Base-by-base conservation (phyloP, 805 yeast species). In the Metahyphopichia silvanorum region DNA sequence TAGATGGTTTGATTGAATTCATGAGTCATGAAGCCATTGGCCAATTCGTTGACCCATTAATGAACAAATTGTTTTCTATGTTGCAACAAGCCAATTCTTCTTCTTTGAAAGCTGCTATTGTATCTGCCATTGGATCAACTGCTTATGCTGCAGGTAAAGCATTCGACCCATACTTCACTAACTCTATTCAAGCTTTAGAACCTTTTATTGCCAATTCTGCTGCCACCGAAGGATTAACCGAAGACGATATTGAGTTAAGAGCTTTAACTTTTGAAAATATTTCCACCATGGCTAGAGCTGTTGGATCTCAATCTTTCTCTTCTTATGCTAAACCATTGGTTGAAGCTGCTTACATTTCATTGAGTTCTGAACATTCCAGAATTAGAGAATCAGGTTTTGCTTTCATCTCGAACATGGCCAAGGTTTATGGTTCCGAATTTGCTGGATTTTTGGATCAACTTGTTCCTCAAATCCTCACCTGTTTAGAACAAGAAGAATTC, bases 271-370 rank as follows among this genome's bases (percentile, higher is more conserved):
- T 93, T 46, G 99, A 93, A 69, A 84, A 93, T 53, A 77, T 93
- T 45, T 85, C 96, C 27, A 83, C 96, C 11, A 81, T 93, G 84
- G 97, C 95, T 35, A 78, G 89, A 60, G 97, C 99, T 35, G 97
- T 93, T 38, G 96, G 97, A 42, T 83, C 93, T 34, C 91, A 83
- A 48, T 71, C 87, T 0, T 93, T 93, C 66, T 77, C 86, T 25
- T 78, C 84, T 27, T 87, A 76, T 57, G 96, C 96, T 32, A 80
- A 81, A 54, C 91, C 95, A 16, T 74, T 89, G 57, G 86, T 88
- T 46, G 84, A 85, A 55, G 86, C 96, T 39, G 89, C 96, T 18
- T 83, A 86, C 55, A 70, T 70, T 37, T 81, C 95, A 34, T 74
- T 91, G 46, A 73, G 77, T 44, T 77, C 91, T 21, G 84, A 82